Base-by-base conservation (phyloP, 2,329 filamentous ascomycete genomes). In the Anthostomella pinea region DNA sequence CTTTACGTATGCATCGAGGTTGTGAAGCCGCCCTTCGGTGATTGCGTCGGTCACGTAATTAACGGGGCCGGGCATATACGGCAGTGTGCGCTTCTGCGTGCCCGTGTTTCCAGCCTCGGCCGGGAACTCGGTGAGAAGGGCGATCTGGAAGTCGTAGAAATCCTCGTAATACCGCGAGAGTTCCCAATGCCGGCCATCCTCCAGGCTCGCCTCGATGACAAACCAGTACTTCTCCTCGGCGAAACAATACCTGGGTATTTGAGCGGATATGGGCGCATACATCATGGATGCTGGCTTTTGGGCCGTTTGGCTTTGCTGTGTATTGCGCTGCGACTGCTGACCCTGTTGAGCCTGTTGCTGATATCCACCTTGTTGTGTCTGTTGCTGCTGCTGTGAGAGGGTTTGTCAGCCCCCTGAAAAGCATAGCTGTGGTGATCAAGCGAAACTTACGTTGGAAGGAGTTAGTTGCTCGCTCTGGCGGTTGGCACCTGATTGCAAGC, bases 161-260 rank as follows among this genome's bases (percentile, higher is more conserved):
- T 97, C 93, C 62, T 97, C 89, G 58, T 98, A 98, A 58, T 95
- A 93, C 46, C 93, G 81, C 24, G 88, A 91, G 32, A 98, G 69
- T 59, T 96, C 90, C 89, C 90, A 97, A 57, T 87, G 83, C 30
- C 87, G 78, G 30, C 89, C 90, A 58, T 97, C 90, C 57, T 95
- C 88, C 63, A 97, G 79, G 53, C 83, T 77, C 16, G 87, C 88
- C 62, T 96, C 90, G 41, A 98, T 91, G 36, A 96, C 87, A 57
- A 97, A 98, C 88, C 93, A 97, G 65, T 97, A 97, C 62, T 96
- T 96, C 52, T 96, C 90, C 58, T 97, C 91, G 41, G 89, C 88
- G 57, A 94, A 97, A 62, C 88, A 95, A 67, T 95, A 97, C 44
- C 88, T 78, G 11, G 91, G 90, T 52, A 97, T 95, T 34, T 81